Base-by-base conservation (phyloP, 2,329 filamentous ascomycete species). In the Penicillium sclerotiorum region DNA sequence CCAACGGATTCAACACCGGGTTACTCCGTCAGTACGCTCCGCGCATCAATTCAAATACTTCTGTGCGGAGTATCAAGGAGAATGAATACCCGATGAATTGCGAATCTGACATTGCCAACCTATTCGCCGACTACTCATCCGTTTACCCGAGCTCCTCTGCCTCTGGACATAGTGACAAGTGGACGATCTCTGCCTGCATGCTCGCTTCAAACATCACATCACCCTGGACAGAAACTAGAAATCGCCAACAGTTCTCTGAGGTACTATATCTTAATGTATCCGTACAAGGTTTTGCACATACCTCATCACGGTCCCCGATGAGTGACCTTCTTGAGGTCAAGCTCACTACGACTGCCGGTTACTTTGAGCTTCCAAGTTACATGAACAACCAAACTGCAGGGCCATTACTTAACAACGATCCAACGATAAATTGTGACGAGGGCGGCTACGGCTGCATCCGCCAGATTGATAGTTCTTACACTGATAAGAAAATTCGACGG, bases 311-410 rank as follows among this genome's bases (percentile, higher is more conserved):
- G 15, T 32, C n/a, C 5, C 6, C 5, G 17, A 42, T 22, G 23
- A 20, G 2, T 32, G 7, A 28, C 25, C 28, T 57, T 12, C 62
- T 57, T 49, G 52, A 58, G 36, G 45, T 68, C 12, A 62, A 52
- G 1, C 38, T 68, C 15, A 51, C 59, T 22, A 69, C 64, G 9
- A 69, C 65, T 6, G 58, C 59, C 8, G 67, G 67, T 1, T 68
- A 65, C 33, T 70, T 70, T 44, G 65, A 67, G 53, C 47, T 68
- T 8, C 66, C 66, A 8, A 68, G 61, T 41, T 60, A 65, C 47
- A 51, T 58, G 46, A 69, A 68, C 30, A 49, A 52, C 13, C 49
- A 51, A 4, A 25, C 37, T 21, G 32, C 63, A 1, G 63, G 63
- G 1, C 43, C 50, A 12, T 44, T 61, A 12, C 45, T 59, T 13